Evolutionary conservation across 1,284 basidiomycete species (phyloP).

Genomic region (Moniliophthora roreri): DNA sequence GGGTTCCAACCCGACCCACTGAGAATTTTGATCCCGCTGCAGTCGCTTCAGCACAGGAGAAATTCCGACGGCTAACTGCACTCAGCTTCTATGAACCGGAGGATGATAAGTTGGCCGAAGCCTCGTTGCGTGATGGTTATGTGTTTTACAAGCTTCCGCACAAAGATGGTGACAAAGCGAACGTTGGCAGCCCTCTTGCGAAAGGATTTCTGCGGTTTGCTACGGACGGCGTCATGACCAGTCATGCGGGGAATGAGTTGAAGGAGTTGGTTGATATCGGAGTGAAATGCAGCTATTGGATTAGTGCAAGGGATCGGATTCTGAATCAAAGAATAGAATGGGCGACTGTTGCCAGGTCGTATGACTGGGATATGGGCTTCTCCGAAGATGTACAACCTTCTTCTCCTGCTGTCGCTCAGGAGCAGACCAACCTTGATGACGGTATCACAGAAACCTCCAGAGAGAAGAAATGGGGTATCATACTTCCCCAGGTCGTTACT

Average conservation of each 20-base stretch:
- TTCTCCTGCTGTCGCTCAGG: slow-evolving; percentile 19
- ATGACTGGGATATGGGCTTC: slow-evolving; percentile 47
- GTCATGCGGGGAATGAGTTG: slow-evolving; percentile 72
- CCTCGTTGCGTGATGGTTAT: slow-evolving; percentile 43
- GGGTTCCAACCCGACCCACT: slow-evolving; percentile 49
- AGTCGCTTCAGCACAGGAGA: slow-evolving; percentile 5
- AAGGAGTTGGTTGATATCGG: slow-evolving; percentile 90
- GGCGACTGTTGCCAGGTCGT: slow-evolving; percentile 42
- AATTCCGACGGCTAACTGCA: slow-evolving; percentile 34
- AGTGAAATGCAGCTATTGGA: slow-evolving; percentile 97
- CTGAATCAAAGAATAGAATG: slow-evolving; percentile 94
- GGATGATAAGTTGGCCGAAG: slow-evolving; percentile 56
- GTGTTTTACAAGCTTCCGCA: slow-evolving; percentile 93
- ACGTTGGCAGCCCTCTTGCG: slow-evolving; percentile 90
- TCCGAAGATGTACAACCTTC: slow-evolving; percentile 4
- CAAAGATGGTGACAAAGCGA: slow-evolving; percentile 91
- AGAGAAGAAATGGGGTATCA: slow-evolving; percentile 78
- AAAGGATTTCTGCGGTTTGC: slow-evolving; percentile 91
- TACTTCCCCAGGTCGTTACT: slow-evolving; percentile 93
- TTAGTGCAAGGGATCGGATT: slow-evolving; percentile 90
- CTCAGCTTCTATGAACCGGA: slow-evolving; percentile 61
- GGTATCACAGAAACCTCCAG: slow-evolving; percentile 9
- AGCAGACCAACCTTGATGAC: slow-evolving; percentile 8
- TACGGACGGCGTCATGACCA: slow-evolving; percentile 82
- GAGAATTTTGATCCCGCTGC: background rate